phyloP scores from a whole-genome alignment of 2,329 filamentous ascomycete species.

The Pseudogymnoascus destructans region DNA sequence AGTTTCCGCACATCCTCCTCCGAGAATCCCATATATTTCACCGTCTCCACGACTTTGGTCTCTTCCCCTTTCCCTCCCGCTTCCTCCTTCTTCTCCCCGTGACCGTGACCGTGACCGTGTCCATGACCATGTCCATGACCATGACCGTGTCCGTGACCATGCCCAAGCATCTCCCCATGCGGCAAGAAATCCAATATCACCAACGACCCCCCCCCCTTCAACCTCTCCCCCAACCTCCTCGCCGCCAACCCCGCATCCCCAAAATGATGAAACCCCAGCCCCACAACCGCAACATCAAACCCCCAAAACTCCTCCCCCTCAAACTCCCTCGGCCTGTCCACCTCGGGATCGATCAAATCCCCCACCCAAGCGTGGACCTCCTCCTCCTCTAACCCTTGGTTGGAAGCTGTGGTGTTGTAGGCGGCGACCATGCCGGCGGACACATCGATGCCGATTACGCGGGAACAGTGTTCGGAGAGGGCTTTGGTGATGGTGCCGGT shows the following conservation, averaged over 20 bases:
- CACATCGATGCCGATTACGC: slow-evolving; percentile 56
- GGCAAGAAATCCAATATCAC: slow-evolving; percentile 56
- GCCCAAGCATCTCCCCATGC: slow-evolving; percentile 28
- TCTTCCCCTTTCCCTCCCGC: background rate
- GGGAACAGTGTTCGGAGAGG: slow-evolving; percentile 47
- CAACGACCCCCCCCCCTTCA: slow-evolving; percentile 53
- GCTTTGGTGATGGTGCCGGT: slow-evolving; percentile 41
- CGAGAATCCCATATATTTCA: slow-evolving; percentile 55
- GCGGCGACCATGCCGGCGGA: slow-evolving; percentile 55
- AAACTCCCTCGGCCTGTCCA: slow-evolving; percentile 40
- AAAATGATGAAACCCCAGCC: slow-evolving; percentile 55
- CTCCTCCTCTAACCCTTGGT: slow-evolving; percentile 37
- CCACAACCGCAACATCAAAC: slow-evolving; percentile 56
- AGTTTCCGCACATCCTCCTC: slow-evolving; percentile 44
- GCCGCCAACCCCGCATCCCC: slow-evolving; percentile 49
- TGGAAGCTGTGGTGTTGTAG: slow-evolving; percentile 49
- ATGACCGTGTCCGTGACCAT: slow-evolving; percentile 14
- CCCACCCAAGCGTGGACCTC: slow-evolving; percentile 46
- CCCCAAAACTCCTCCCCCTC: slow-evolving; percentile 47
- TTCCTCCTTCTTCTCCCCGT: background rate
- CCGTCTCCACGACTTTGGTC: slow-evolving; percentile 33
- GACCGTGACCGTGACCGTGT: slow-evolving; percentile 16
- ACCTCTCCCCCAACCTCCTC: slow-evolving; percentile 42
- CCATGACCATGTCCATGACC: background rate
- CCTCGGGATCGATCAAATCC: slow-evolving; percentile 38